phyloP scores from a whole-genome alignment of 331 rosid species.

The Dryas integrifolia region DNA sequence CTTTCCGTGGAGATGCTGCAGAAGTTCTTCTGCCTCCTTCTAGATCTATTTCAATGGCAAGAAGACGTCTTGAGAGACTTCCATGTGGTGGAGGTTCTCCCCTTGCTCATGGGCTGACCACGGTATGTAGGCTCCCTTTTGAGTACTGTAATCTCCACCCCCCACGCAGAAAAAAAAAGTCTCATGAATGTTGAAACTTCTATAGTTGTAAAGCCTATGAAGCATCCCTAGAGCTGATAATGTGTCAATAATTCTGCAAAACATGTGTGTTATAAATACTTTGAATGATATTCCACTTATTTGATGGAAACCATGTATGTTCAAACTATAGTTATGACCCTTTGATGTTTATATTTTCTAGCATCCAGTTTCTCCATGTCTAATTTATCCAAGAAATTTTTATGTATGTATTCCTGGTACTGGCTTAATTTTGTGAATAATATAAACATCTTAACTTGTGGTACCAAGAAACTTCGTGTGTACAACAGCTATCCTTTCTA shows the following conservation, averaged over 20 bases:
- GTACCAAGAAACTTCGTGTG: conserved; percentile 8
- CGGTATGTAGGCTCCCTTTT: conserved; percentile 46
- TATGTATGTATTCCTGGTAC: background rate
- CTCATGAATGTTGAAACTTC: too few species aligned
- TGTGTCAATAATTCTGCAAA: background rate
- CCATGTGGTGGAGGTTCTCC: conserved; percentile 99
- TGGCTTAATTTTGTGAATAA: background rate
- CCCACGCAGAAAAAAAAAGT: background rate
- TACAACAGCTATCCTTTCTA: conserved; percentile 14
- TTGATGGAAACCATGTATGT: background rate
- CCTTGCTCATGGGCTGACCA: conserved; percentile 95
- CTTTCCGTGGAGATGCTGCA: conserved; percentile 95
- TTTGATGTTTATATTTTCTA: background rate
- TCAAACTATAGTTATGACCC: background rate
- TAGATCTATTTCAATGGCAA: conserved; percentile 98
- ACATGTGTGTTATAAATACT: background rate
- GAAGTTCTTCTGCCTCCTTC: conserved; percentile 99
- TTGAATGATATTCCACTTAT: background rate
- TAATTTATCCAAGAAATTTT: background rate
- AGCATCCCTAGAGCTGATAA: background rate
- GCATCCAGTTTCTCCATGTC: background rate
- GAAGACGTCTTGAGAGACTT: conserved; percentile 93
- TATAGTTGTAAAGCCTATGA: too few species aligned
- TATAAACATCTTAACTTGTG: conserved; percentile 17
- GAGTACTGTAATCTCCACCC: background rate